These are phyloP conservation scores for Zanthoxylum bungeanum DNA, from an alignment of 345 rosid species.

Conservation along the genomic window DNA sequence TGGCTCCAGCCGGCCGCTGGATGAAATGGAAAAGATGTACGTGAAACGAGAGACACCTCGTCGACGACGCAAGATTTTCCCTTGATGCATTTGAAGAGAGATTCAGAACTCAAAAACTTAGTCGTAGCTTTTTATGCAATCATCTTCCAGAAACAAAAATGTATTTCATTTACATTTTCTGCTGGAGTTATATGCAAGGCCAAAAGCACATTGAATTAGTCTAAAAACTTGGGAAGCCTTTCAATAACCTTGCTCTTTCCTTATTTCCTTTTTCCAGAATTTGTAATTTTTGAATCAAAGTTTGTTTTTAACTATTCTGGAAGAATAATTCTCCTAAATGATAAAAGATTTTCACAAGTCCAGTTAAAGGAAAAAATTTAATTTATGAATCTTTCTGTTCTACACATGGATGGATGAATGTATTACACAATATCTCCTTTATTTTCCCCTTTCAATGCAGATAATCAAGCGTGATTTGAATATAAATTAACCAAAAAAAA, in stretches of 20 bases:
- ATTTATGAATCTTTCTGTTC: too few species aligned
- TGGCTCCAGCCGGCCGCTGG: constrained; percentile 82
- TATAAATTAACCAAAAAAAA: too few species aligned
- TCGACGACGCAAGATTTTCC: constrained; percentile 71
- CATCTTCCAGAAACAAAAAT: not conserved
- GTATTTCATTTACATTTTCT: not conserved
- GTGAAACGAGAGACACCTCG: constrained; percentile 84
- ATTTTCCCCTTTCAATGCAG: too few species aligned
- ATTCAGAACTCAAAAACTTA: not conserved
- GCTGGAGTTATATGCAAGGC: not conserved
- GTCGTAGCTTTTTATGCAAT: not conserved
- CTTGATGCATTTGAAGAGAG: constrained; percentile 36
- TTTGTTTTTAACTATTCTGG: not conserved
- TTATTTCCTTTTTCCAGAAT: not conserved
- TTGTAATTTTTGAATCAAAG: not conserved
- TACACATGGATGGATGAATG: too few species aligned
- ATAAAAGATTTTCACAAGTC: too few species aligned
- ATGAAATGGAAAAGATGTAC: constrained; percentile 79
- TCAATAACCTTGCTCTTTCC: not conserved
- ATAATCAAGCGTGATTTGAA: too few species aligned
- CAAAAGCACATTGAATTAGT: too few species aligned
- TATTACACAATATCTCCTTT: too few species aligned
- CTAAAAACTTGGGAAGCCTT: constrained; percentile 2
- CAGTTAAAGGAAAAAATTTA: too few species aligned
- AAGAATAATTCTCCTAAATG: not conserved